Evolutionary conservation across 2,329 filamentous ascomycete species (phyloP).

Genomic region (Gnomoniopsis sp.): DNA sequence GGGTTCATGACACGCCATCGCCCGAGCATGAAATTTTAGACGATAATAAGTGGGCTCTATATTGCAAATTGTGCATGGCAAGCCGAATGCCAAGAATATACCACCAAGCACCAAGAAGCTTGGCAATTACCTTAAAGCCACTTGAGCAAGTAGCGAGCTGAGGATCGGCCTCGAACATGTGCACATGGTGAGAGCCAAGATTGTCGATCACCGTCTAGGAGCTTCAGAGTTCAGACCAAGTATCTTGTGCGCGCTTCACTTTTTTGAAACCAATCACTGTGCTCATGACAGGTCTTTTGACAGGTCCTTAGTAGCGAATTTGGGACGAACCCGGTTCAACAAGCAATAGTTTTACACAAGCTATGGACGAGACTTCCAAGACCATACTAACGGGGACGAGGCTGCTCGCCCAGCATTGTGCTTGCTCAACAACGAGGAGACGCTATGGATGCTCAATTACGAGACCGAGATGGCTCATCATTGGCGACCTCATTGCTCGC

Average conservation of each 20-base stretch:
- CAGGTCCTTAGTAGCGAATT: not conserved
- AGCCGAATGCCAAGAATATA: not conserved
- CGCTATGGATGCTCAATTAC: too few relatives aligned
- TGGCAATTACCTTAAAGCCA: not conserved
- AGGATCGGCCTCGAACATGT: not conserved
- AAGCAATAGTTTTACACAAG: not conserved
- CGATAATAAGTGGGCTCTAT: not conserved
- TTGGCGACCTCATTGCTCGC: not conserved
- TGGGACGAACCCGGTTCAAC: not conserved
- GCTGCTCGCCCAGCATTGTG: too few relatives aligned
- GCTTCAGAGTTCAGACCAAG: conserved; percentile 2
- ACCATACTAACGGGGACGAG: not conserved
- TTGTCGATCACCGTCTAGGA: not conserved
- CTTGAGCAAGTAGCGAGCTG: not conserved
- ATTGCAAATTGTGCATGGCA: not conserved
- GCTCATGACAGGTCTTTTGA: not conserved
- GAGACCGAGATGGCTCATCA: too few relatives aligned
- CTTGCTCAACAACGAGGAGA: too few relatives aligned
- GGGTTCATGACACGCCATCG: not conserved
- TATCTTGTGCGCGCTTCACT: not conserved
- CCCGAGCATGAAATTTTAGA: not conserved
- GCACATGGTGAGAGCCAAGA: not conserved
- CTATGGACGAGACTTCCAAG: not conserved
- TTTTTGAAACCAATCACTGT: not conserved
- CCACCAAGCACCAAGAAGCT: not conserved